Evolutionary conservation across 345 rosid genomes (phyloP), one percentile per base, ranked within the genome.

Genomic region (Aquilaria yunnanensis): DNA sequence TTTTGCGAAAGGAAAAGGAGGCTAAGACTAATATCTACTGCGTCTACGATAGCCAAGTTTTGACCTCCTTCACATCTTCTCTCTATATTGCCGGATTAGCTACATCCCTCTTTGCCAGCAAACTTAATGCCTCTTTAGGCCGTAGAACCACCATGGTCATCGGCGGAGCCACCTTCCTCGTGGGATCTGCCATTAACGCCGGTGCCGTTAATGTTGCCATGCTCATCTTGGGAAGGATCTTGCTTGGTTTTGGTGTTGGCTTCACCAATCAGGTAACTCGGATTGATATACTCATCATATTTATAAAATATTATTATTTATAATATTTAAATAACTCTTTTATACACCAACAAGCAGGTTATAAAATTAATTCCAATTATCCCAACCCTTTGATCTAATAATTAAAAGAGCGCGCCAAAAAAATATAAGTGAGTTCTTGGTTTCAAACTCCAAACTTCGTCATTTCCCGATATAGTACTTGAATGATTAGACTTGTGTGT

Each of bases 161-260:
- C 0, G 96, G 98, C 4, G 96, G 96, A 60, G 74, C 69, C 59
- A 83, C 91, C 48, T 92, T 92, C 72, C 77, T 92, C 29, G 75
- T 76, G 4, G 96, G 96, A 41, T 84, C 84, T 1, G 82, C 87
- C 70, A 74, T 89, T 65, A 92, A 87, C 14, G 96, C 85, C 2
- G 86, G 81, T 3, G 96, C 96, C 23, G 81, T 50, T 41, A 87
- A 82, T 49, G 32, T 82, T 2, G 75, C 76, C 48, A 89, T 89
- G 96, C 96, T 92, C 72, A 78, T 92, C 67, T 45, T 85, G 2
- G 98, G 98, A 51, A 90, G 96, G 23, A 67, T 92, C 57, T 75
- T 89, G 75, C 93, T 92, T 14, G 96, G 96, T 53, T 78, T 87
- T 58, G 98, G 96, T 14, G 90, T 92, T 61, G 98, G 98, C 54